Percentiles rank a stretch among this genome's conserved stretches.
Evolutionary conservation across 257 asterid species (phyloP).

Genomic region (Solanum peruvianum): DNA sequence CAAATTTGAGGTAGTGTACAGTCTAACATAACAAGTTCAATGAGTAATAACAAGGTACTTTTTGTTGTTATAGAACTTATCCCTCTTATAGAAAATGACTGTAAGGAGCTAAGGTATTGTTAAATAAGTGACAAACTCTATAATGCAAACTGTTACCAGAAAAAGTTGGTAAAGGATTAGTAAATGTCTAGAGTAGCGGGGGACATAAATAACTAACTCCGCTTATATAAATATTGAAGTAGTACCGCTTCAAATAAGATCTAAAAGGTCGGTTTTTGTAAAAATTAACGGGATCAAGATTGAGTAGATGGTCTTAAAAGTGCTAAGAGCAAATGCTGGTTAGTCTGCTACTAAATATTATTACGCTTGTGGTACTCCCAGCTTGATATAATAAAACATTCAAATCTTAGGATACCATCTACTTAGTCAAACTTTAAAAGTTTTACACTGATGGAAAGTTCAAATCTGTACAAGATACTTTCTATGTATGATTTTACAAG

Average conservation of each 20-base stretch:
- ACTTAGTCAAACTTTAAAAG: neutral
- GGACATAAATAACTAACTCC: neutral
- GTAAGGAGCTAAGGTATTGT: neutral
- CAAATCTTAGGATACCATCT: neutral
- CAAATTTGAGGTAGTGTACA: neutral
- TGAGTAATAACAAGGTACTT: neutral
- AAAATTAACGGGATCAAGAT: neutral
- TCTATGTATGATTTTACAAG: neutral
- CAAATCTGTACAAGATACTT: neutral
- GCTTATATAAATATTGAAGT: neutral
- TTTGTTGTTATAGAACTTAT: neutral
- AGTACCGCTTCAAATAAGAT: neutral
- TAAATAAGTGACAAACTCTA: neutral
- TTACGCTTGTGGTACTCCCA: neutral
- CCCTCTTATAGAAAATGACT: neutral
- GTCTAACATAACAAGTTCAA: neutral
- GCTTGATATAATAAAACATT: neutral
- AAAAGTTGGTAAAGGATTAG: neutral
- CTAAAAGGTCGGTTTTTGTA: neutral
- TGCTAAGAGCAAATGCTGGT: neutral
- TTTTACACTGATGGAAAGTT: neutral
- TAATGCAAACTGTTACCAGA: neutral
- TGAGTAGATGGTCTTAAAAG: neutral
- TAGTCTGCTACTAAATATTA: neutral
- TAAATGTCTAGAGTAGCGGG: neutral